Base-by-base conservation (phyloP, 1,284 basidiomycete genomes). In the Veloboletus limbatus region DNA sequence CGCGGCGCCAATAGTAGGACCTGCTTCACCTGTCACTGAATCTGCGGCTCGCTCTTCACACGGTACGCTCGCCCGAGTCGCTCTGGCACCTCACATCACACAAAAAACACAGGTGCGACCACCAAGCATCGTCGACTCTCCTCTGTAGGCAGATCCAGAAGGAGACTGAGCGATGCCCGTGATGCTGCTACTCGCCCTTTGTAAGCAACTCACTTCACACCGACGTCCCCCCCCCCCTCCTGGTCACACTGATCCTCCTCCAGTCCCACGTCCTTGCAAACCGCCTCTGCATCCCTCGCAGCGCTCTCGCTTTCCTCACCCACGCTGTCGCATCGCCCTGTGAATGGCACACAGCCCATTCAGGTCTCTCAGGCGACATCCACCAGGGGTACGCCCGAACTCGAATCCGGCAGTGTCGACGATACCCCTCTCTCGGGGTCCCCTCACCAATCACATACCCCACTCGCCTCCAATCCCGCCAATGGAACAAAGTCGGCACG, bases 111-210 rank as follows among this genome's bases (percentile, higher is more conserved):
- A 67, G 51, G 59, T n/a, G n/a, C n/a, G n/a, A 60, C 62, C 38
- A 67, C 65, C 43, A 77, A 79, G 65, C 79, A 83, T 48, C 82
- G 87, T 44, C 71, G 85, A 24, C 66, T 86, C 28, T 81, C 84
- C 13, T 86, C 84, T 0, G 75, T 79, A 8, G 81, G 83, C 13
- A 81, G 84, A 66, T 71, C 77, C 10, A 78, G 78, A 59, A 74
- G 85, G 55, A 73, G 86, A 48, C 63, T 86, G 55, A 87, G 84
- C 63, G 86, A 89, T 63, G 86, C 85, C 30, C 73, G 83, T 43
- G 85, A 88, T 65, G 86, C 86, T 33, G 81, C 81, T 40, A 72
- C 71, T 49, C 73, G 85, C 53, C 85, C 84, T 48, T 78, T 76
- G 84, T 88, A 66, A 71, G 82, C 84, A 53, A 47, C 39, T 9